Percentiles rank a stretch among this genome's conserved stretches.
Evolutionary conservation across 345 rosid genomes (phyloP).

Genomic region (Pistacia atlantica): DNA sequence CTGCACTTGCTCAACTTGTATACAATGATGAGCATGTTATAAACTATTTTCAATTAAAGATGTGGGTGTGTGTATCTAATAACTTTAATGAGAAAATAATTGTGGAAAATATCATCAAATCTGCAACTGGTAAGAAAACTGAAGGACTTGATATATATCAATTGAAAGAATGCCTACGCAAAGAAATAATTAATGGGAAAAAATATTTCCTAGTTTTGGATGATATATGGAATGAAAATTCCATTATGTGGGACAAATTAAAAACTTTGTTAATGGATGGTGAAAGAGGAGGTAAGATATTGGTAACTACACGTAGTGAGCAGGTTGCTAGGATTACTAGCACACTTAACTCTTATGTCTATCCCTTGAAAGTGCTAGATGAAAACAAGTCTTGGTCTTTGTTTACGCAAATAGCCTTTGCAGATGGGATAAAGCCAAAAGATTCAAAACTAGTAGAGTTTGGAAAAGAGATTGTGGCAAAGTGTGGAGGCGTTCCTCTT

Average conservation of each 20-base stretch:
- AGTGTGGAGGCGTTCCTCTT: slow-evolving; percentile 24
- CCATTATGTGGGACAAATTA: neutral
- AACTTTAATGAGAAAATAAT: neutral
- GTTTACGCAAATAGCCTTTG: neutral
- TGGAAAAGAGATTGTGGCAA: slow-evolving; percentile 19
- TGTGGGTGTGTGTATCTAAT: neutral
- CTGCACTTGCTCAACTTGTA: slow-evolving; percentile 13
- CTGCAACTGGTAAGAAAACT: too few relatives aligned
- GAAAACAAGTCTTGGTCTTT: slow-evolving; percentile 1
- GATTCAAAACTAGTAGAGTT: neutral
- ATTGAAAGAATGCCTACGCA: neutral
- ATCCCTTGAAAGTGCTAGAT: neutral
- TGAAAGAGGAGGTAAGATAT: neutral
- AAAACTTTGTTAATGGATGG: neutral
- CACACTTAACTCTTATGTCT: neutral
- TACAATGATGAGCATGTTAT: neutral
- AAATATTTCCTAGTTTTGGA: neutral
- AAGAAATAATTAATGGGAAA: neutral
- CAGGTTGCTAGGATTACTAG: neutral
- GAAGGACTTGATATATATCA: too few relatives aligned
- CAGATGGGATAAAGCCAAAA: neutral
- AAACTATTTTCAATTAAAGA: neutral
- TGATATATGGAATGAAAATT: slow-evolving; percentile 14
- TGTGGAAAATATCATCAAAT: neutral
- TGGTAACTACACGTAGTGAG: neutral